A percentile compares a stretch with the other conserved stretches of the same genome.
Conservation (phyloP, 331 rosid genomes). For the Quercus tomentella region DNA sequence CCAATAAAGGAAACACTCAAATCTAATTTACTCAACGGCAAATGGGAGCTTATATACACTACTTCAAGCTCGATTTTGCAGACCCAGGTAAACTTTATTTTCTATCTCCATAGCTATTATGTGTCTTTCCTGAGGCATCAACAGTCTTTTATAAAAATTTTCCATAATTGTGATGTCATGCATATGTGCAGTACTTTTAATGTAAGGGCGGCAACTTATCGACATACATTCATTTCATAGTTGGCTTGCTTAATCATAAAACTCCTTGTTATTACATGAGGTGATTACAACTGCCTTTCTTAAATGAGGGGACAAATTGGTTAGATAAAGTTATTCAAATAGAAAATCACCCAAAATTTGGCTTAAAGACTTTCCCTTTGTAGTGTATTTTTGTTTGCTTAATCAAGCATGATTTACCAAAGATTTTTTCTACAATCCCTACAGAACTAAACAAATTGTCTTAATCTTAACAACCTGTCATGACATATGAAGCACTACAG, state of each 20-base stretch:
- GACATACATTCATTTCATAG: background rate
- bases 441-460: background rate
- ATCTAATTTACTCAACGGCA: slow-evolving; percentile 74
- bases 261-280: background rate
- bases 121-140: background rate
- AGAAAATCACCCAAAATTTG: background rate
- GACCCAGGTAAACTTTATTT: slow-evolving; percentile 29
- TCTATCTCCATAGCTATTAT: background rate
- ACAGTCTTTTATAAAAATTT: background rate
- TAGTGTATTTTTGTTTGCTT: background rate
- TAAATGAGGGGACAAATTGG: background rate
- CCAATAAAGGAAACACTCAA: slow-evolving; percentile 68
- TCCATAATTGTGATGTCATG: background rate
- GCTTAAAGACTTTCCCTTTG: background rate
- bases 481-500: no score
- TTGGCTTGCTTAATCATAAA: background rate
- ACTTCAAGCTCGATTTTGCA: slow-evolving; percentile 77
- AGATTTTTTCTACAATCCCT: background rate
- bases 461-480: background rate
- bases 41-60: slow-evolving; percentile 92
- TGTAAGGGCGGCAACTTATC: background rate
- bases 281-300: background rate
- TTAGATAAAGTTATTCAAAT: background rate
- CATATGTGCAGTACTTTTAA: background rate
- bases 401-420: background rate